Evolutionary conservation across 805 yeast genomes (phyloP).

Genomic region (Dipodascopsis uninucleata): DNA sequence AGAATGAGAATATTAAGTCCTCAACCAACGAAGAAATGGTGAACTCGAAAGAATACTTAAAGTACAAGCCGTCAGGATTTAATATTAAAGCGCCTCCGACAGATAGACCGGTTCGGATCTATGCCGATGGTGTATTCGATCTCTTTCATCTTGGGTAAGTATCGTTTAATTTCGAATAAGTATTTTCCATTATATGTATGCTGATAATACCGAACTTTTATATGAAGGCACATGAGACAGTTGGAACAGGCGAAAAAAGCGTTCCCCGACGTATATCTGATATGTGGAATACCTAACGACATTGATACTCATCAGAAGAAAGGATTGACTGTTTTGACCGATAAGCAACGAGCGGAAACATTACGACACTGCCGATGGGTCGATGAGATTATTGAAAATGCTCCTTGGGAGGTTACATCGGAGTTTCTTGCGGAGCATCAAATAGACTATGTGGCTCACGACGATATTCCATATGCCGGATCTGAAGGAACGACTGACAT

Average conservation of each 20-base stretch:
- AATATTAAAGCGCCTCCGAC: constrained; percentile 73
- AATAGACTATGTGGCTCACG: constrained; percentile 96
- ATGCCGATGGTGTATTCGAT: constrained; percentile 98
- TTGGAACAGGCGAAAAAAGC: constrained; percentile 94
- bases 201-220: background rate
- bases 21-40: constrained; percentile 19
- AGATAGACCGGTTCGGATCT: constrained; percentile 85
- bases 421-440: constrained; percentile 73
- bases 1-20: constrained; percentile 11
- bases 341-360: constrained; percentile 86
- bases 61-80: constrained; percentile 20
- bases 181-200: background rate
- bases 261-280: constrained; percentile 75
- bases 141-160: constrained; percentile 77
- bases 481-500: constrained; percentile 81
- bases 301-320: constrained; percentile 85
- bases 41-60: constrained; percentile 21
- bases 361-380: constrained; percentile 94
- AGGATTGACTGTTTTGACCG: constrained; percentile 88
- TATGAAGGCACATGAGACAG: constrained; percentile 81
- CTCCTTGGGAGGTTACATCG: constrained; percentile 92
- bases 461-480: constrained; percentile 90
- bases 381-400: constrained; percentile 89
- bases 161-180: background rate
- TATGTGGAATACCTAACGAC: constrained; percentile 91